phyloP scores from a whole-genome alignment of 148 eudicot genomes.

The Bassia scoparia region DNA sequence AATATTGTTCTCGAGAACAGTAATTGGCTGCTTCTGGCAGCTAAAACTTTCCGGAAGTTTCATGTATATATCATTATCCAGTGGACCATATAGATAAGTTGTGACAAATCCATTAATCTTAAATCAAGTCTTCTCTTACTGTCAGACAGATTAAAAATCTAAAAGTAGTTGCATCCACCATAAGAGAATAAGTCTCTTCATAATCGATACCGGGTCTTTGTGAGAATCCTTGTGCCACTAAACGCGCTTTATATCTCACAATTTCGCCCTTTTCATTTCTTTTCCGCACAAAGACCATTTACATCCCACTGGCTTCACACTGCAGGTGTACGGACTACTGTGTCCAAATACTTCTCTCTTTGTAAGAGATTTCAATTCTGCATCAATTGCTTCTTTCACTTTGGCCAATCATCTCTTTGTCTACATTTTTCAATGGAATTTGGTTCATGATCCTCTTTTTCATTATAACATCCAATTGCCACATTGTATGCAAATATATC shows the following conservation, averaged over 20 bases:
- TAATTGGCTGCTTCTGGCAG: too few species aligned
- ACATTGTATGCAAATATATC: too few species aligned
- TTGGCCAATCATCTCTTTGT: background rate
- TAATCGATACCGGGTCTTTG: background rate
- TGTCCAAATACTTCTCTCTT: background rate
- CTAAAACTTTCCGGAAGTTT: too few species aligned
- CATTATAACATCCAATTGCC: too few species aligned
- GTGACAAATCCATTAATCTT: too few species aligned
- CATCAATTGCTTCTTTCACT: background rate
- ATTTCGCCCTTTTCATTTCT: conserved; percentile 1
- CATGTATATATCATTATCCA: too few species aligned
- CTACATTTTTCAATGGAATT: too few species aligned
- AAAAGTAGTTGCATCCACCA: background rate
- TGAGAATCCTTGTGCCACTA: conserved; percentile 2
- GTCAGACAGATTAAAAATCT: background rate
- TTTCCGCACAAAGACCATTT: conserved; percentile 1
- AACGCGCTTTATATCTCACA: background rate
- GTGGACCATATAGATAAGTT: too few species aligned
- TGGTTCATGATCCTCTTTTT: too few species aligned
- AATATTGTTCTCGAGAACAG: too few species aligned
- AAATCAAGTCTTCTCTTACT: background rate
- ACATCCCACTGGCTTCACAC: background rate
- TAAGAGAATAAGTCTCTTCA: background rate
- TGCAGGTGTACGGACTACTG: background rate
- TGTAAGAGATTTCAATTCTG: background rate